Evolutionary conservation across 768 basidiomycete species (phyloP).

Genomic region (Porpolomopsis calyptriformis): DNA sequence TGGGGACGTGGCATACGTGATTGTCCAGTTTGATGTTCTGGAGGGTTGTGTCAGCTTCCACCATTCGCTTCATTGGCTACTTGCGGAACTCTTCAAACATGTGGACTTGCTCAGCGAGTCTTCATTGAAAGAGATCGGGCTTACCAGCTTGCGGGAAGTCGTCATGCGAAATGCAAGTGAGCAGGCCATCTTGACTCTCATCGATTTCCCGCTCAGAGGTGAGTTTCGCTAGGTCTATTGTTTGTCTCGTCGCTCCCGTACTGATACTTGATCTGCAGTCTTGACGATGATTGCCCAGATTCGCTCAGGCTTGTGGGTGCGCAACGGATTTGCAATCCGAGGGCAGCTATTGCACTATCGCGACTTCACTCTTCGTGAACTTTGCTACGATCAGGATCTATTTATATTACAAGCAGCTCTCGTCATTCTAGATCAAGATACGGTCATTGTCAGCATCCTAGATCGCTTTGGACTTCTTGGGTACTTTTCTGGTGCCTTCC

Average conservation of each 20-base stretch:
- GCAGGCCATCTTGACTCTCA: conserved; percentile 57
- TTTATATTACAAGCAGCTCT: conserved; percentile 83
- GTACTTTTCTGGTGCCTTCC: conserved; percentile 67
- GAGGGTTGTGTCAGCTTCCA: conserved; percentile 87
- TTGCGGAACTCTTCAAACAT: conserved; percentile 83
- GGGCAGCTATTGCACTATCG: conserved; percentile 94
- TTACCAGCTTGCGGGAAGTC: conserved; percentile 47
- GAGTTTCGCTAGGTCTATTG: conserved; percentile 16
- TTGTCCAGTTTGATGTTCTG: conserved; percentile 69
- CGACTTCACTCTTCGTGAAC: conserved; percentile 89
- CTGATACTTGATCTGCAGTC: conserved; percentile 34
- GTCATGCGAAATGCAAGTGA: conserved; percentile 54
- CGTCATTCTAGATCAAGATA: conserved; percentile 64
- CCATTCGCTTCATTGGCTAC: conserved; percentile 83
- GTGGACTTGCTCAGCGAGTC: conserved; percentile 55
- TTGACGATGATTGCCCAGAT: conserved; percentile 91
- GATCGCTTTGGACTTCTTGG: conserved; percentile 77
- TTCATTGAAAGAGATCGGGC: conserved; percentile 39
- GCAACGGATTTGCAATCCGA: conserved; percentile 92
- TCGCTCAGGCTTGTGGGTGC: conserved; percentile 91
- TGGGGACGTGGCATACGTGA: conserved; percentile 44
- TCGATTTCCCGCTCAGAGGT: conserved; percentile 90
- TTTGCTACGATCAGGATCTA: conserved; percentile 92
- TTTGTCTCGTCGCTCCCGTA: neutral
- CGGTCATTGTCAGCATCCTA: conserved; percentile 75